phyloP scores from a whole-genome alignment of 148 eudicot species.

The Nyssa sinensis region DNA sequence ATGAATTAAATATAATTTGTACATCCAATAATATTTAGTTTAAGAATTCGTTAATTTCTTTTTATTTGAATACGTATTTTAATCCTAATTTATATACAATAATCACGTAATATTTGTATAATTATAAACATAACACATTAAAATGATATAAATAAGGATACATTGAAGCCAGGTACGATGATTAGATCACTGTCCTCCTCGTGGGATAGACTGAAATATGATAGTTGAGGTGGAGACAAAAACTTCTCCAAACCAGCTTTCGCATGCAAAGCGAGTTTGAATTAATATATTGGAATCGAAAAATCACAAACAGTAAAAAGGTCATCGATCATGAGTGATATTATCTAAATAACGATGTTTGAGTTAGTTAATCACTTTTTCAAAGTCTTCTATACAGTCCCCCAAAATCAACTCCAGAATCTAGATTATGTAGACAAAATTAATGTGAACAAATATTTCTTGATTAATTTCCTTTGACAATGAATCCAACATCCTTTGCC shows the following conservation, averaged over 20 bases:
- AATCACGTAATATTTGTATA: too few relatives aligned
- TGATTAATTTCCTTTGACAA: slow-evolving; percentile 12
- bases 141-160: too few relatives aligned
- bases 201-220: not conserved
- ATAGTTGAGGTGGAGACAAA: not conserved
- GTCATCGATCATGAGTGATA: not conserved
- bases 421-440: slow-evolving; percentile 16
- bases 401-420: slow-evolving; percentile 15
- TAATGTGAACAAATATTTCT: slow-evolving; percentile 18
- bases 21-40: too few relatives aligned
- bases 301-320: not conserved
- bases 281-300: not conserved
- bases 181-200: too few relatives aligned
- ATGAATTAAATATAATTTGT: too few relatives aligned
- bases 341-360: not conserved
- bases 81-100: too few relatives aligned
- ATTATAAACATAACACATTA: too few relatives aligned
- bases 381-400: slow-evolving; percentile 13
- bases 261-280: not conserved
- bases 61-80: too few relatives aligned
- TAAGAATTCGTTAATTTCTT: too few relatives aligned
- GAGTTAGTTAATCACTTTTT: slow-evolving; percentile 5
- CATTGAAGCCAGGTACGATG: too few relatives aligned
- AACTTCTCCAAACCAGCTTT: not conserved
- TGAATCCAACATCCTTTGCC: not conserved